Percentiles rank a stretch among this genome's conserved stretches.
phyloP scores from a whole-genome alignment of 768 basidiomycete genomes.

The Nevesoporus exiguus region DNA sequence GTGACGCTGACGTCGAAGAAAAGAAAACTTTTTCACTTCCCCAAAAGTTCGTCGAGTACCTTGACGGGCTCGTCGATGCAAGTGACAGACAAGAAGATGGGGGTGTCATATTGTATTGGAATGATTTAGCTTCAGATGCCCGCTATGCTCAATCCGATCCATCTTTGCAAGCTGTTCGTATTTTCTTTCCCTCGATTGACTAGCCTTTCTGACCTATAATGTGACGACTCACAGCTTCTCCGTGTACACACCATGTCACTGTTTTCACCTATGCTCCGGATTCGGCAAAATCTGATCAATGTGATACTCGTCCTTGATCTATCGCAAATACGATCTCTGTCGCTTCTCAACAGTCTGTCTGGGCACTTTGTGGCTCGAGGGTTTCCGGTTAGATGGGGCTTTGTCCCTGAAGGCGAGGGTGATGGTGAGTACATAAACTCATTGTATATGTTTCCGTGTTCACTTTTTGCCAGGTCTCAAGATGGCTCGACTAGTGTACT shows the following conservation, averaged over 20 bases:
- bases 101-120: constrained; percentile 78
- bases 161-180: constrained; percentile 48
- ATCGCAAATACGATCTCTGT: constrained; percentile 53
- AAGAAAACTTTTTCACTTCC: constrained; percentile 85
- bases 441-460: not conserved
- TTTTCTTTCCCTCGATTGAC: not conserved
- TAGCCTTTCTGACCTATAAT: constrained; percentile 1
- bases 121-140: constrained; percentile 83
- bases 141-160: constrained; percentile 53
- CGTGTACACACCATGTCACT: constrained; percentile 43
- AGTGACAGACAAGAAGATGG: constrained; percentile 84
- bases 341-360: constrained; percentile 63
- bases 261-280: constrained; percentile 70
- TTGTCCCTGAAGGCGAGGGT: constrained; percentile 63
- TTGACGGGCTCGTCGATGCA: constrained; percentile 83
- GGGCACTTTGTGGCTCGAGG: constrained; percentile 67
- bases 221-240: constrained; percentile 23
- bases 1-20: constrained; percentile 35
- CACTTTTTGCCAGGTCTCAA: constrained; percentile 43
- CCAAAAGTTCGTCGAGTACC: constrained; percentile 24
- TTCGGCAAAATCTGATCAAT: constrained; percentile 82
- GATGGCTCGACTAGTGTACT: constrained; percentile 72
- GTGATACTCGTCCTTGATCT: constrained; percentile 80
- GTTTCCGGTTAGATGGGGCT: constrained; percentile 79
- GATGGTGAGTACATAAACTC: constrained; percentile 30